phyloP scores from a whole-genome alignment of 2,329 filamentous ascomycete species.

The Graphilbum ipis-grandicollis region DNA sequence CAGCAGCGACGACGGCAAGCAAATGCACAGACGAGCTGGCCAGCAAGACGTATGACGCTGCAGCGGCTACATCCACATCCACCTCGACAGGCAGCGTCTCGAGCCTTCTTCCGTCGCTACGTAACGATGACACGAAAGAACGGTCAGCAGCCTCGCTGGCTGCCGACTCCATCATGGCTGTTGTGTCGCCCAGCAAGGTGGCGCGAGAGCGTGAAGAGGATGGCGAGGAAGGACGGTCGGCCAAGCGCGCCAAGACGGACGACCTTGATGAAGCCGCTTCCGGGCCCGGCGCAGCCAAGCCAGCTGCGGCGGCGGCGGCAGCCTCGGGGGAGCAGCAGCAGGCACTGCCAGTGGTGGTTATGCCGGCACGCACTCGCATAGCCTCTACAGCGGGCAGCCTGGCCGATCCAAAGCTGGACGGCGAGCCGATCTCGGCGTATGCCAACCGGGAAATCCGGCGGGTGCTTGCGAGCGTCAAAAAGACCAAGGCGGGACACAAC shows the following conservation, averaged over 20 bases:
- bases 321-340: slow-evolving; percentile 10
- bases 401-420: slow-evolving; percentile 24
- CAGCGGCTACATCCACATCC: neutral
- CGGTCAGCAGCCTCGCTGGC: slow-evolving; percentile 13
- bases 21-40: neutral
- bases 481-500: slow-evolving; percentile 61
- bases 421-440: slow-evolving; percentile 34
- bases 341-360: slow-evolving; percentile 10
- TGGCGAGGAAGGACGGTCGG: slow-evolving; percentile 42
- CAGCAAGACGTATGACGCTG: neutral
- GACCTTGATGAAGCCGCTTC: slow-evolving; percentile 9
- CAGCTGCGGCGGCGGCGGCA: neutral
- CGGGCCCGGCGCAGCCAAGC: no score
- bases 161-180: slow-evolving; percentile 25
- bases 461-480: slow-evolving; percentile 60
- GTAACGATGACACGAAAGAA: slow-evolving; percentile 14
- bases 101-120: slow-evolving; percentile 7
- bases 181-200: slow-evolving; percentile 37
- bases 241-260: slow-evolving; percentile 64
- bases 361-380: slow-evolving; percentile 12
- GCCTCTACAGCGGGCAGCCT: slow-evolving; percentile 20
- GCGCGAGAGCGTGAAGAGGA: slow-evolving; percentile 68
- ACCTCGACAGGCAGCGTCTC: neutral
- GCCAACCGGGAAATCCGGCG: slow-evolving; percentile 47
- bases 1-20: slow-evolving; percentile 4